These are phyloP conservation scores for Myotisia sp. DNA, from an alignment of 2,329 filamentous ascomycete species.

Conservation along the genomic window DNA sequence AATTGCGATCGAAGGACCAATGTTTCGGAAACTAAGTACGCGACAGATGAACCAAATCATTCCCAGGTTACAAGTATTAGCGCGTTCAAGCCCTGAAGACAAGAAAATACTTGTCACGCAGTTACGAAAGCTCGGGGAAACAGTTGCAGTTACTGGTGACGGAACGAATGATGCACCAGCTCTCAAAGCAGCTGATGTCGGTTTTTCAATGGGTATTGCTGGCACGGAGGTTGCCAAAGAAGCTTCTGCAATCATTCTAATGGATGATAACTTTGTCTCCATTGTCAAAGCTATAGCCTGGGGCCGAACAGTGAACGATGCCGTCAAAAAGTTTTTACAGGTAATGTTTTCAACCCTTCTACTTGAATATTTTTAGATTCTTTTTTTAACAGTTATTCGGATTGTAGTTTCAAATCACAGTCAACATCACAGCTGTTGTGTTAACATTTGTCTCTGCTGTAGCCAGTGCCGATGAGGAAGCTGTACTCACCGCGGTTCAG, in stretches of 20 bases:
- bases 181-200: constrained; percentile 51
- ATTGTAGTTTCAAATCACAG: constrained; percentile 51
- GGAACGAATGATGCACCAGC: constrained; percentile 54
- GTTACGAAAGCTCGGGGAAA: constrained; percentile 48
- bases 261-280: constrained; percentile 52
- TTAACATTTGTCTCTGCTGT: constrained; percentile 86
- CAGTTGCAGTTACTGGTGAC: constrained; percentile 49
- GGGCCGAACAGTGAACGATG: constrained; percentile 54
- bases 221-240: constrained; percentile 56
- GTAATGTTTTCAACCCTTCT: no score
- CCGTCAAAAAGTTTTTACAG: constrained; percentile 53
- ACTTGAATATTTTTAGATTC: background rate
- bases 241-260: constrained; percentile 51
- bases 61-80: constrained; percentile 48
- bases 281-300: constrained; percentile 54
- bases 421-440: constrained; percentile 86
- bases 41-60: constrained; percentile 45
- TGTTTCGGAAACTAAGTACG: constrained; percentile 48
- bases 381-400: no score
- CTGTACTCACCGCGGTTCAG: constrained; percentile 78
- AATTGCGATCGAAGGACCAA: constrained; percentile 54
- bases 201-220: constrained; percentile 54
- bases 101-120: constrained; percentile 50
- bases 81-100: constrained; percentile 52
- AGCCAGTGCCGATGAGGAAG: constrained; percentile 50